A percentile compares a stretch with the other conserved stretches of the same genome.
Conservation (phyloP, 148 eudicot species). For the Fagopyrum homotropicum region DNA sequence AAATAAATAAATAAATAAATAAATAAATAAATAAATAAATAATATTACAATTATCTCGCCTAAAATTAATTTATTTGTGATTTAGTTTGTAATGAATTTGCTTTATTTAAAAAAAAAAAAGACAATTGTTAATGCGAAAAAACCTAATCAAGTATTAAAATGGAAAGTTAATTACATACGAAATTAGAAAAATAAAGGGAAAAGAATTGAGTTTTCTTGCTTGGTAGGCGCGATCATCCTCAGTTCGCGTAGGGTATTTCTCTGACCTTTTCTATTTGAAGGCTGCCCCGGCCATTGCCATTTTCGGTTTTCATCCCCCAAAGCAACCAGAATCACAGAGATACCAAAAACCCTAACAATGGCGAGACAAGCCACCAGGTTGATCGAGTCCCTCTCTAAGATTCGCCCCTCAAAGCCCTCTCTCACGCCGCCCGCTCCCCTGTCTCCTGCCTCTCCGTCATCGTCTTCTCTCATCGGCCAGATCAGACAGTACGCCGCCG, state of each 20-base stretch:
- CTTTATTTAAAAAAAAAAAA: too few relatives aligned
- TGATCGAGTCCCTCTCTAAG: conserved; percentile 23
- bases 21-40: too few relatives aligned
- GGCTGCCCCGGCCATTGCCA: not conserved
- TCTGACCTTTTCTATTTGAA: not conserved
- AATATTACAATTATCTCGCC: too few relatives aligned
- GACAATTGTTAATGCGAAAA: too few relatives aligned
- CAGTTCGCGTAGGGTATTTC: conserved; percentile 1
- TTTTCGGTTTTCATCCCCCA: not conserved
- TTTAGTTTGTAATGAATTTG: too few relatives aligned
- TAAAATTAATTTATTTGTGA: too few relatives aligned
- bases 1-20: too few relatives aligned
- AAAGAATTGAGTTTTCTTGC: not conserved
- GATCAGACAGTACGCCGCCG: conserved; percentile 51
- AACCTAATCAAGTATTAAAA: too few relatives aligned
- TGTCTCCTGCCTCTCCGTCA: conserved; percentile 8
- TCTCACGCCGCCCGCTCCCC: conserved; percentile 4
- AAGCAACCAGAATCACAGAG: conserved; percentile 11
- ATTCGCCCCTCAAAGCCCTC: conserved; percentile 20
- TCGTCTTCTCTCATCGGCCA: conserved; percentile 25
- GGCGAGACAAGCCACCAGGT: conserved; percentile 38
- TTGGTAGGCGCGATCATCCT: not conserved
- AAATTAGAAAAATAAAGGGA: not conserved
- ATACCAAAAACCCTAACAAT: conserved; percentile 25
- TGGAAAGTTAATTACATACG: not conserved